Base-by-base conservation (phyloP, 768 basidiomycete genomes). In the Suillus cothurnatus region DNA sequence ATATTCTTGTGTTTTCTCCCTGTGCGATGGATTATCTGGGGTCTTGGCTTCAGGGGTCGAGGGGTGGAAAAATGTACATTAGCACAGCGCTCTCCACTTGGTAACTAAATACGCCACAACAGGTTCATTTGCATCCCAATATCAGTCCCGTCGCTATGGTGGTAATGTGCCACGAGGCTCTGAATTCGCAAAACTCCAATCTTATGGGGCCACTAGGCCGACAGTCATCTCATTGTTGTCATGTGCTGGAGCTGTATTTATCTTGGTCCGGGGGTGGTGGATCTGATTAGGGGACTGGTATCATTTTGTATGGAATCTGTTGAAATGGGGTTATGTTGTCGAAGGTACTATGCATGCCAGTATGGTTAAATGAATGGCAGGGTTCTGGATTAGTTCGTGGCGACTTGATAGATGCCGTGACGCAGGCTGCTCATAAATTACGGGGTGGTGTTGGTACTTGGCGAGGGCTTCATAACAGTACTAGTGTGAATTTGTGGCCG, bases 91-190 rank as follows among this genome's bases (percentile, higher is more conserved):
- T 17, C 31, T 32, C 31, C 4, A 23, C 9, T n/a, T 61, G 36
- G 21, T 56, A 34, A 38, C 17, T 19, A 26, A 14, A 43, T 8
- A 14, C 39, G 19, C 17, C 23, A 8, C 28, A 1, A 12, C 21
- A 67, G 66, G 15, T 32, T 66, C 66, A 2, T 7, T 45, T 14
- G 66, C 66, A 52, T 61, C 66, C 2, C 34, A 28, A 19, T 67
- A 65, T 39, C 66, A 65, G 58, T 59, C 63, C 36, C 9, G 7
- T 31, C n/a, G 6, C 38, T 61, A 55, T 12, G 65, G 36, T 32
- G 66, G 66, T 12, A 52, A 61, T 41, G 45, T 67, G 9, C 50
- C 43, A n/a, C 64, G 26, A 26, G 23, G 31, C 32, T 67, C 64
- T 17, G 6, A 4, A 21, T 67, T 67, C 21, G 11, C 64, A 6